These are phyloP conservation scores for Taphrina confusa DNA, from an alignment of 1,139 yeast species.

Conservation along the genomic window DNA sequence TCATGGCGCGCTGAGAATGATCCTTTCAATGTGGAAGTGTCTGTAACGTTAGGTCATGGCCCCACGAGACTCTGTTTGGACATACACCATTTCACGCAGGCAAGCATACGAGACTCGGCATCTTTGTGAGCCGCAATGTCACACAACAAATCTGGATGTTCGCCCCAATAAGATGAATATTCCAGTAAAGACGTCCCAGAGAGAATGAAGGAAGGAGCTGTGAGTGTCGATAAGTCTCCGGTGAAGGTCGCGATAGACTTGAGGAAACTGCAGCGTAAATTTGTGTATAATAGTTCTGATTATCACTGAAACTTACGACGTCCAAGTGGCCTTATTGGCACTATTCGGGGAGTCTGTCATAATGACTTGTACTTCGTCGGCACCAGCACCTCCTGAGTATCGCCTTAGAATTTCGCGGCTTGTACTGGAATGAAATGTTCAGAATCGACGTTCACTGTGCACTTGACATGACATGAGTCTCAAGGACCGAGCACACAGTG, in stretches of 20 bases:
- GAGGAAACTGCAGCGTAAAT: constrained; percentile 53
- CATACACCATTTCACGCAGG: constrained; percentile 87
- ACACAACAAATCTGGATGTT: constrained; percentile 78
- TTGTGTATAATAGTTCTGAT: neutral
- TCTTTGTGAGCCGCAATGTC: constrained; percentile 60
- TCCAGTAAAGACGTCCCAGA: constrained; percentile 87
- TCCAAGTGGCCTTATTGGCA: constrained; percentile 29
- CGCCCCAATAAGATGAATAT: constrained; percentile 82
- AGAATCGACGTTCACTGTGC: too few species aligned
- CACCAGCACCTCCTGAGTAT: too few species aligned
- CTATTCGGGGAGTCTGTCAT: constrained; percentile 10
- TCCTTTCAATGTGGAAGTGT: constrained; percentile 71
- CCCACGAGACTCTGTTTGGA: neutral
- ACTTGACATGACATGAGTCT: too few species aligned
- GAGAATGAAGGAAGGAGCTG: constrained; percentile 97
- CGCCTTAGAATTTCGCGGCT: too few species aligned
- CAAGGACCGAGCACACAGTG: too few species aligned
- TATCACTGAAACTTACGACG: constrained; percentile 3
- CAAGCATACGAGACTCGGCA: constrained; percentile 63
- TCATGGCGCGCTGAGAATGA: constrained; percentile 93
- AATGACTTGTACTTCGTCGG: neutral
- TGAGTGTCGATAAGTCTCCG: constrained; percentile 88
- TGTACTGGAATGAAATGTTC: too few species aligned
- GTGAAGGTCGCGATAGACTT: constrained; percentile 90
- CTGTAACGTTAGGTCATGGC: neutral